Evolutionary conservation across 768 basidiomycete genomes (phyloP).

Genomic region (Termitomyces sp.): DNA sequence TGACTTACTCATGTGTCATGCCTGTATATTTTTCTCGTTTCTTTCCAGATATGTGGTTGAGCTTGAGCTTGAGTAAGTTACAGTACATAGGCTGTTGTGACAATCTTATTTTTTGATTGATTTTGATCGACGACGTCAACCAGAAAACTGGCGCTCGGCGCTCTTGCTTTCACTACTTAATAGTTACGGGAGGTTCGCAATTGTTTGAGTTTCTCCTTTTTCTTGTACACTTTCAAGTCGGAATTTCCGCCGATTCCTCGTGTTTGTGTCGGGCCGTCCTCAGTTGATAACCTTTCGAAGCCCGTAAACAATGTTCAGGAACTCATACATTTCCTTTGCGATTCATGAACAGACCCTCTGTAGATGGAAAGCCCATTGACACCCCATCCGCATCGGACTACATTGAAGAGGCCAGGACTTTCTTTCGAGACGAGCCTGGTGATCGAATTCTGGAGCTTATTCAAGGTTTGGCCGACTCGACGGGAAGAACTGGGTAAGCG

Average conservation of each 20-base stretch:
- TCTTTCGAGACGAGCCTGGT: background rate
- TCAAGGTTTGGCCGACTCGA: background rate
- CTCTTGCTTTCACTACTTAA: background rate
- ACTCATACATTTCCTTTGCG: background rate
- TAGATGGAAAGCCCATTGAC: background rate
- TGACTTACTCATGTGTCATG: no score
- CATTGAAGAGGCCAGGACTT: background rate
- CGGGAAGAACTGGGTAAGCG: background rate
- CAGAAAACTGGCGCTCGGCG: no score
- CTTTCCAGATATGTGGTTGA: no score
- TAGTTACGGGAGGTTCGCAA: background rate
- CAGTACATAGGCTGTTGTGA: no score
- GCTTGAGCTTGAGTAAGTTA: no score
- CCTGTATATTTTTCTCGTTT: no score
- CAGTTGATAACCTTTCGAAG: conserved; percentile 4
- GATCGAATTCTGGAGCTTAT: conserved; percentile 1
- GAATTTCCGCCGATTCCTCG: background rate
- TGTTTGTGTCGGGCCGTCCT: background rate
- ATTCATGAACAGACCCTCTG: background rate
- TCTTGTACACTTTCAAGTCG: background rate
- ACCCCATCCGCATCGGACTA: conserved; percentile 1
- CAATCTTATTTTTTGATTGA: no score
- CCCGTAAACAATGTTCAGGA: background rate
- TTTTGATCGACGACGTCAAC: no score
- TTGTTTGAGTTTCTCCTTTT: background rate